Evolutionary conservation across 2,329 filamentous ascomycete species (phyloP), one percentile per base, ranked within the genome.

Genomic region (Penicillium sp.): DNA sequence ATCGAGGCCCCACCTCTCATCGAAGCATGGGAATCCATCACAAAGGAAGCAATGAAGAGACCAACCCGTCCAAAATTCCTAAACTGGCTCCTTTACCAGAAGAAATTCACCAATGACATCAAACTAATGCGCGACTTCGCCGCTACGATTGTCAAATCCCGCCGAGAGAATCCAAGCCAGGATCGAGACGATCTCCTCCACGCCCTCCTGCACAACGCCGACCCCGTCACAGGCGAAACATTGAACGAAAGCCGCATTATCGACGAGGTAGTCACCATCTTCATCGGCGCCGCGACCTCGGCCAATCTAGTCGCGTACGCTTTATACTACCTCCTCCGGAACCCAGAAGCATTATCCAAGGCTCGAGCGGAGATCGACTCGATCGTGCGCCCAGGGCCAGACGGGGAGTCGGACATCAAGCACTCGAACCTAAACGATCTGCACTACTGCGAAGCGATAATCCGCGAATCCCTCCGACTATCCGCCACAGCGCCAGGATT

Each of bases 381-480:
- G 0, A 31, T 61, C 13, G 49, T 60, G 16, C 54, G 56, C n/a
- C n/a, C n/a, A n/a, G n/a, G n/a, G n/a, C n/a, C n/a, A 28, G 24
- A 28, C 34, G 37, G 21, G 9, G 37, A 57, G 33, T 42, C 37
- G 10, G 44, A 51, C 1, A 66, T 76, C 36, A 72, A 77, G 7
- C 65, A 87, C 2, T 71, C 76, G 18, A 86, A 90, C 61, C 72
- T 91, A 46, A 75, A 78, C 16, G 84, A 86, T 63, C 77, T 92
- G 3, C 80, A 82, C 1, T 92, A 91, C 61, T 79, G 90, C 48
- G 79, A 82, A 21, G 88, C 85, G n/a, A 65, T 86, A 26, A 75
- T 92, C 34, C 80, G 85, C 31, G 89, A 92, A 70, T 83, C 87
- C 0, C 72, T 90, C 1, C 82, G 88, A 26, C 68, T 90, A 2